Conservation (phyloP, 352 stramenopile genomes). For the Phytophthora hybrid region DNA sequence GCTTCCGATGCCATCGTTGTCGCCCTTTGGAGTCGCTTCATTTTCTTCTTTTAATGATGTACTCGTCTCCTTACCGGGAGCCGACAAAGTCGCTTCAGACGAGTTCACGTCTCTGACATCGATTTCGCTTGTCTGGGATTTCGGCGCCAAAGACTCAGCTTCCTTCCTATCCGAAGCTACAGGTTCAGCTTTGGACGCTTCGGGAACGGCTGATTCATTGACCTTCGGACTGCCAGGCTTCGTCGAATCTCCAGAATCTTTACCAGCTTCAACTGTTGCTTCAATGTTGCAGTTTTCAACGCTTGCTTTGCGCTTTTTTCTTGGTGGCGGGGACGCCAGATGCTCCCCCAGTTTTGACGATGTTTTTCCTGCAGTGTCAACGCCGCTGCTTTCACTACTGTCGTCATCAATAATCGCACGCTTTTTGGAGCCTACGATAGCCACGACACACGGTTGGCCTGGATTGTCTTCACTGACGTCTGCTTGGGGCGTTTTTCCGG, state of each 20-base stretch:
- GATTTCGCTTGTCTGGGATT: constrained; percentile 1
- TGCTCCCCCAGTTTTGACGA: constrained; percentile 7
- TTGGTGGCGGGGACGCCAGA: constrained; percentile 9
- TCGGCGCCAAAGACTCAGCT: background rate
- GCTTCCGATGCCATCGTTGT: constrained; percentile 1
- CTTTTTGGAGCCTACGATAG: constrained; percentile 54
- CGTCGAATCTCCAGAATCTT: background rate
- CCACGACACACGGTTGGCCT: constrained; percentile 24
- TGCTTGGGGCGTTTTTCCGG: constrained; percentile 13
- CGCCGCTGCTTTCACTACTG: constrained; percentile 56
- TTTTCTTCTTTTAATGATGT: background rate
- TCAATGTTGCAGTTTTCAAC: constrained; percentile 7
- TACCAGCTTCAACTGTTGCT: constrained; percentile 1
- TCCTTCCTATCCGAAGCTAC: constrained; percentile 3
- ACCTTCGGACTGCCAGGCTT: constrained; percentile 1
- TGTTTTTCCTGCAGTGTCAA: constrained; percentile 20
- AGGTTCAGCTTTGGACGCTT: constrained; percentile 4
- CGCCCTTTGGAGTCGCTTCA: constrained; percentile 2
- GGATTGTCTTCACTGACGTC: constrained; percentile 41
- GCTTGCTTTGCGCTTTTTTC: constrained; percentile 34
- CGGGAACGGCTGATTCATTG: constrained; percentile 6
- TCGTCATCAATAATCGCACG: constrained; percentile 74
- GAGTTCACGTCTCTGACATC: constrained; percentile 6
- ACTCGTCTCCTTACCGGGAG: background rate
- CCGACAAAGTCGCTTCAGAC: background rate